Conservation (phyloP, 306 rosid species). For the Citrullus amarus region DNA sequence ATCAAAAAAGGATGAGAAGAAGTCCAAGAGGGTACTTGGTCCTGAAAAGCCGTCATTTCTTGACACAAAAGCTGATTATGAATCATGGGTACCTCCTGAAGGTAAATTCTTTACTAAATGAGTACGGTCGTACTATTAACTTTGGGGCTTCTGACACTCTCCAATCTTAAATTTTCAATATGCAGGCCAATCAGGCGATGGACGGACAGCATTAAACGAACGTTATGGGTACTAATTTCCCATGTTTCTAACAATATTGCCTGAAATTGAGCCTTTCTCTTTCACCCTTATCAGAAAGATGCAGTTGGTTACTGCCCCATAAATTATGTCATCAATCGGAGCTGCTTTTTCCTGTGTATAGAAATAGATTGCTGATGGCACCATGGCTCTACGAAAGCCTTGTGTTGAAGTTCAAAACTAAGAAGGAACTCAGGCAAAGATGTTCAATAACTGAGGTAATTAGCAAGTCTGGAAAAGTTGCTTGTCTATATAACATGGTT, state of each 20-base stretch:
- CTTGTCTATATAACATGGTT: background rate
- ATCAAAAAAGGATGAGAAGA: conserved; percentile 22
- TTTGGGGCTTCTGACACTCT: background rate
- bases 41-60: conserved; percentile 87
- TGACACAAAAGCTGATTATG: conserved; percentile 27
- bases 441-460: background rate
- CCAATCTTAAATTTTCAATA: background rate
- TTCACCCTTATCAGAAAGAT: background rate
- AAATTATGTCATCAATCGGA: background rate
- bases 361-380: background rate
- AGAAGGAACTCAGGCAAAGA: background rate
- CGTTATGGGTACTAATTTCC: conserved; percentile 59
- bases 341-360: background rate
- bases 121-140: background rate
- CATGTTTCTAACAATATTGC: background rate
- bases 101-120: conserved; percentile 24
- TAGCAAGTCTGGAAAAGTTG: background rate
- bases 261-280: background rate
- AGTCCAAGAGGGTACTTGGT: conserved; percentile 64
- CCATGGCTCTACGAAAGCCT: background rate
- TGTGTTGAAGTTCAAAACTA: background rate
- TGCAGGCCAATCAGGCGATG: conserved; percentile 97
- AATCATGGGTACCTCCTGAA: conserved; percentile 87
- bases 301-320: background rate
- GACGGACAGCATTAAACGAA: conserved; percentile 72